Conservation (phyloP, 176 grass and related monocot genomes). For the Microstegium vimineum region DNA sequence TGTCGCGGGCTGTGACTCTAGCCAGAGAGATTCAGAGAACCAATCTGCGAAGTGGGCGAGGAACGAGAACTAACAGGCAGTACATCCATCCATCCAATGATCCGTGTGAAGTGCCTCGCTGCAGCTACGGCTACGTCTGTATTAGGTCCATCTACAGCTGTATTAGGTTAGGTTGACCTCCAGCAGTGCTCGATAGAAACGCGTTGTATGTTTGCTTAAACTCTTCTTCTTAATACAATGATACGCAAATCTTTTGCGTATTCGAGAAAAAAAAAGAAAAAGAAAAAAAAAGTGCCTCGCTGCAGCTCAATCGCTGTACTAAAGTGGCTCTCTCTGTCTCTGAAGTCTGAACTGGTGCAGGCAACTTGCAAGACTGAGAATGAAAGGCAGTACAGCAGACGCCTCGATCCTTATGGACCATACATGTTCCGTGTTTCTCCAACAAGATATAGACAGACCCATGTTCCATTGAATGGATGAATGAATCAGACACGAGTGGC, state of each 20-base stretch:
- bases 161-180: too few relatives aligned
- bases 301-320: neutral
- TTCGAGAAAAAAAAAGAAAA: too few relatives aligned
- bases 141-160: too few relatives aligned
- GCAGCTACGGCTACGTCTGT: too few relatives aligned
- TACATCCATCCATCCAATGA: neutral
- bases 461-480: neutral
- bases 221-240: too few relatives aligned
- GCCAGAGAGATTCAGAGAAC: constrained; percentile 12
- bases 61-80: neutral
- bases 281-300: neutral
- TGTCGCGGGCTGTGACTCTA: neutral
- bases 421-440: neutral
- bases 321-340: neutral
- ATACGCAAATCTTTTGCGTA: too few relatives aligned
- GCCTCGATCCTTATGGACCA: neutral
- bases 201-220: too few relatives aligned
- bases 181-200: too few relatives aligned
- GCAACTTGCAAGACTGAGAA: neutral
- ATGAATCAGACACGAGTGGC: neutral
- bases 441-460: neutral
- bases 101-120: neutral
- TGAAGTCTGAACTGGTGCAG: neutral
- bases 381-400: neutral
- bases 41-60: neutral